A percentile compares a stretch with the other conserved stretches of the same genome.
Evolutionary conservation across 2,329 filamentous ascomycete species (phyloP).

Genomic region (Ceratocystis eucalypticola): DNA sequence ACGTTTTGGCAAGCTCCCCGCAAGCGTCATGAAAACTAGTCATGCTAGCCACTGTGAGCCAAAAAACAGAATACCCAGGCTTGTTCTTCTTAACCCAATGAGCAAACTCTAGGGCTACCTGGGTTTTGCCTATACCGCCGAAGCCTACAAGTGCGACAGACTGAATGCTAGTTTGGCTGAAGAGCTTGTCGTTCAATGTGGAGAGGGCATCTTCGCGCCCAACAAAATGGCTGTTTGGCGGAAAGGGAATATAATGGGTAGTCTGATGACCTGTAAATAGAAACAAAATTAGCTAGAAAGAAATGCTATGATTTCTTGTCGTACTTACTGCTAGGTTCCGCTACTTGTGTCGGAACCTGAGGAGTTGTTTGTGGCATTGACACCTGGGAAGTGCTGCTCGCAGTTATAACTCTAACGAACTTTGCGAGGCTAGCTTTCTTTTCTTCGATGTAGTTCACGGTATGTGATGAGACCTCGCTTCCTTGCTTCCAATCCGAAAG

Average conservation of each 20-base stretch:
- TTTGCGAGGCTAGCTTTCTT: background rate
- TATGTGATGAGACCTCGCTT: slow-evolving; percentile 22
- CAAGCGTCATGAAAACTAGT: background rate
- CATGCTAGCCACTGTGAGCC: background rate
- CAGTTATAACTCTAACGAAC: background rate
- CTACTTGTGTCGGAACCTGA: background rate
- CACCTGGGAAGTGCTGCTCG: too few relatives aligned
- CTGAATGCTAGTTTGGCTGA: background rate
- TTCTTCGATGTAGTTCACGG: slow-evolving; percentile 21
- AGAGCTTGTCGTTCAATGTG: background rate
- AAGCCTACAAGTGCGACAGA: background rate
- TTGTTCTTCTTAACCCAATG: background rate
- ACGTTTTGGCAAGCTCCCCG: background rate
- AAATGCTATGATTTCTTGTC: background rate
- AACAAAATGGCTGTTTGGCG: background rate
- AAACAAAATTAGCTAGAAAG: background rate
- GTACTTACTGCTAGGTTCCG: background rate
- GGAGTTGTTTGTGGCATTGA: too few relatives aligned
- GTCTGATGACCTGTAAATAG: too few relatives aligned
- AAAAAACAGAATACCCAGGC: background rate
- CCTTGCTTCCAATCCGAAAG: slow-evolving; percentile 24
- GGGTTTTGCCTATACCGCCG: background rate
- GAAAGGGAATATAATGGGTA: background rate
- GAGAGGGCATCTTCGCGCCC: background rate
- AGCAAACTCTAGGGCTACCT: background rate